These are phyloP conservation scores for Phytophthora pistaciae DNA, from an alignment of 352 stramenopile species.

Conservation along the genomic window DNA sequence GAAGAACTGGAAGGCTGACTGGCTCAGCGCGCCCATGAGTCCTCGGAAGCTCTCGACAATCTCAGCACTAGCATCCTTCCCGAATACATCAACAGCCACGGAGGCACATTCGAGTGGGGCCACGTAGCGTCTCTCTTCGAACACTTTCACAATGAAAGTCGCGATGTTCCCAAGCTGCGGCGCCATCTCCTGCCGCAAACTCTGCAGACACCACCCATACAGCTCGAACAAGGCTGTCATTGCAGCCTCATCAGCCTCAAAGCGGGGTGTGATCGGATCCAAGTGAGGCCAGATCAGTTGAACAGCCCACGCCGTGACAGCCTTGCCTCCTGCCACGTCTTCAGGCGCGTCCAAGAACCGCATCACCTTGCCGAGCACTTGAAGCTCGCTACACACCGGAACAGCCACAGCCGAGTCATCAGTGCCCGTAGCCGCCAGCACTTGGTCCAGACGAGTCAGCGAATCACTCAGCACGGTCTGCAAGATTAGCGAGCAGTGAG, in stretches of 20 bases:
- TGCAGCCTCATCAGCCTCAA: conserved; percentile 50
- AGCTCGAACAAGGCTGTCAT: conserved; percentile 75
- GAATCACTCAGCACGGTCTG: conserved; percentile 58
- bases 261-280: conserved; percentile 45
- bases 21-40: conserved; percentile 67
- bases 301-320: conserved; percentile 56
- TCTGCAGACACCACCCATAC: conserved; percentile 80
- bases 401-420: conserved; percentile 26
- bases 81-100: conserved; percentile 77
- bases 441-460: conserved; percentile 57
- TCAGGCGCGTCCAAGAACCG: conserved; percentile 71
- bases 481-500: conserved; percentile 60
- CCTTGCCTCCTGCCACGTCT: conserved; percentile 57
- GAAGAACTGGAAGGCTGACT: conserved; percentile 73
- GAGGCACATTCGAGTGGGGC: conserved; percentile 73
- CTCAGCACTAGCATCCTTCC: conserved; percentile 46
- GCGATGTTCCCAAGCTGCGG: conserved; percentile 58
- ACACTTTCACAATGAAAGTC: conserved; percentile 67
- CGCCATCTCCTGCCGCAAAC: conserved; percentile 63
- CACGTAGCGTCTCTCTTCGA: conserved; percentile 60
- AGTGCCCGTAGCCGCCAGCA: conserved; percentile 30
- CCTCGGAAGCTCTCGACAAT: conserved; percentile 64
- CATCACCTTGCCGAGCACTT: conserved; percentile 70
- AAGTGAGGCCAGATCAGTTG: conserved; percentile 71
- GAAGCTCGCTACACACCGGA: conserved; percentile 65